These are phyloP conservation scores for Rhodomyrtus psidioides DNA, from an alignment of 441 rosid genomes.

Conservation along the genomic window DNA sequence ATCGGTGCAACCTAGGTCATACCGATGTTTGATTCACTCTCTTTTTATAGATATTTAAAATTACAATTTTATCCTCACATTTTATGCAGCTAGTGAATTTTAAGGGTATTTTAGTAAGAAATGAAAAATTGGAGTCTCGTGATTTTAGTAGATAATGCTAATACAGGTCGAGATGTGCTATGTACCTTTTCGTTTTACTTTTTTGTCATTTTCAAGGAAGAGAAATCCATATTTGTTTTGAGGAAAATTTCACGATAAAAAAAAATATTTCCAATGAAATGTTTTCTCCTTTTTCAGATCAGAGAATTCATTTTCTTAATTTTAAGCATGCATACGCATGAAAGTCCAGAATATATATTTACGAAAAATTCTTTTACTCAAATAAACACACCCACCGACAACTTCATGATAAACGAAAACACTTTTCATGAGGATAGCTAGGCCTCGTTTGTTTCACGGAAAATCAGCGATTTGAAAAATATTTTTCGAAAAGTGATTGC, in stretches of 20 bases:
- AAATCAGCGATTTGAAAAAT: too few relatives aligned
- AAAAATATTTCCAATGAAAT: background rate
- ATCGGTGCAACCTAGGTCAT: too few relatives aligned
- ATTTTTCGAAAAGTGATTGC: too few relatives aligned
- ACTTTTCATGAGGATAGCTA: background rate
- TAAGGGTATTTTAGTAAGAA: background rate
- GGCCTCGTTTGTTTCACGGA: too few relatives aligned
- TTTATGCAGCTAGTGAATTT: too few relatives aligned
- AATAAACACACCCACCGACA: fast-evolving
- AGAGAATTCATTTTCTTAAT: background rate
- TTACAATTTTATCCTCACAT: background rate
- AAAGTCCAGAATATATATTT: background rate
- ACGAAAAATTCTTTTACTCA: background rate
- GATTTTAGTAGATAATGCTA: background rate
- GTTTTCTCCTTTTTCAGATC: background rate
- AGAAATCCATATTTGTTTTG: background rate
- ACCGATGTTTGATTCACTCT: background rate
- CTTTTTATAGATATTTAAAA: background rate
- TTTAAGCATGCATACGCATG: background rate
- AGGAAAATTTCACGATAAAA: background rate
- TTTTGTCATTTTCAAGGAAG: background rate
- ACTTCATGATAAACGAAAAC: background rate
- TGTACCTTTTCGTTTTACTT: background rate
- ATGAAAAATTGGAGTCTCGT: background rate
- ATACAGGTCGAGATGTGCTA: background rate